These are phyloP conservation scores for Taiozyma sp. DNA, from an alignment of 1,139 yeast genomes.

Conservation along the genomic window DNA sequence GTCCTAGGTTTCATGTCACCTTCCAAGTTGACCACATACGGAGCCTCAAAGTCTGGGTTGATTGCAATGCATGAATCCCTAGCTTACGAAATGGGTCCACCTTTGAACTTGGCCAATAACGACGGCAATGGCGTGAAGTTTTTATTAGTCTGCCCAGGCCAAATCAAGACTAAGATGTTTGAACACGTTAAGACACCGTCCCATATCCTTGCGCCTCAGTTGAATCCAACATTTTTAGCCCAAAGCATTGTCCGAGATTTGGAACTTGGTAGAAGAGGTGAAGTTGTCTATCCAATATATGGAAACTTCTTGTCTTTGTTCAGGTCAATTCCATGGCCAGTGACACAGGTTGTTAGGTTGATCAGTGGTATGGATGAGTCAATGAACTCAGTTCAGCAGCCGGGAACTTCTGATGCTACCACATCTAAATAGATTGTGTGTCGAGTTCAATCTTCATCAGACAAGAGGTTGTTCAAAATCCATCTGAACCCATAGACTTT, in stretches of 20 bases:
- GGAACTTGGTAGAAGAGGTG: slow-evolving; percentile 58
- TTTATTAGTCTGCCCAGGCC: slow-evolving; percentile 82
- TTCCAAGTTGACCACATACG: slow-evolving; percentile 71
- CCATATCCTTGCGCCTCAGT: slow-evolving; percentile 69
- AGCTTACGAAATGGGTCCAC: slow-evolving; percentile 61
- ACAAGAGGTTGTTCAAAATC: slow-evolving; percentile 39
- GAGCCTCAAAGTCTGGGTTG: slow-evolving; percentile 85
- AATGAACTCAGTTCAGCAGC: slow-evolving; percentile 27
- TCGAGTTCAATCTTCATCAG: slow-evolving; percentile 18
- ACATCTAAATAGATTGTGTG: neutral
- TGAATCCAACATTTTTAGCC: slow-evolving; percentile 66
- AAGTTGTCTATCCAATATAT: slow-evolving; percentile 68
- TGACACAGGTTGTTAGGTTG: slow-evolving; percentile 47
- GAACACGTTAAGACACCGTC: slow-evolving; percentile 68
- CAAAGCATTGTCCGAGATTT: slow-evolving; percentile 48
- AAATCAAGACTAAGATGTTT: slow-evolving; percentile 69
- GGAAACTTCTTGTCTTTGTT: slow-evolving; percentile 67
- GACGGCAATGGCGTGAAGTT: slow-evolving; percentile 53
- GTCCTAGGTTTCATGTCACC: slow-evolving; percentile 84
- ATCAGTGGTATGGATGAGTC: slow-evolving; percentile 60
- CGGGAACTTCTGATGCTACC: no score
- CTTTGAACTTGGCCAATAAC: slow-evolving; percentile 7
- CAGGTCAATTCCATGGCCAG: slow-evolving; percentile 69
- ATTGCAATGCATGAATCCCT: slow-evolving; percentile 81
- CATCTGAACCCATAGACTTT: slow-evolving; percentile 49